These are phyloP conservation scores for Mycena pura DNA, from an alignment of 768 basidiomycete species.

Conservation along the genomic window DNA sequence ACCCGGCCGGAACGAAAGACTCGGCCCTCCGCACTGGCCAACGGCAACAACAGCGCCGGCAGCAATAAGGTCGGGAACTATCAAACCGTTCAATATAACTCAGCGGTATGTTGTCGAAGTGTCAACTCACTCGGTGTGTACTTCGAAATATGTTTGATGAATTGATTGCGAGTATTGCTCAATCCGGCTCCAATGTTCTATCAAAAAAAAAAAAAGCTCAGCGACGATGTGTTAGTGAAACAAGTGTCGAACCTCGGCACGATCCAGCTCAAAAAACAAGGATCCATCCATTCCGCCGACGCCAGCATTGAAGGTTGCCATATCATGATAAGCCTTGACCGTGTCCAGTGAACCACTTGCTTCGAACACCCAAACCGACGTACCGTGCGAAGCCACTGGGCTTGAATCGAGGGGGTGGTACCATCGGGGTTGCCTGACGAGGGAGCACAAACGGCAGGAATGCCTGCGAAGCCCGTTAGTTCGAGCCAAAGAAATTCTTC, in stretches of 20 bases:
- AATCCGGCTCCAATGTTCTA: conserved; percentile 15
- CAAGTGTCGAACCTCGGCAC: neutral
- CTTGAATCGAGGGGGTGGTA: conserved; percentile 10
- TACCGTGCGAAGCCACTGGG: conserved; percentile 19
- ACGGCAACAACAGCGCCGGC: conserved; percentile 11
- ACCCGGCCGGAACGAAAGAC: conserved; percentile 9
- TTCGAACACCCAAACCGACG: neutral
- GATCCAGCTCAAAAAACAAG: conserved; percentile 8
- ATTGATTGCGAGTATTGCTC: conserved; percentile 6
- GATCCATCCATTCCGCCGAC: conserved; percentile 16
- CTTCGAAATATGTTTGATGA: conserved; percentile 1
- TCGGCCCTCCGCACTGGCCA: conserved; percentile 10
- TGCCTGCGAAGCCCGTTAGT: conserved; percentile 6
- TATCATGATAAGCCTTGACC: conserved; percentile 14
- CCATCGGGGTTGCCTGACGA: neutral
- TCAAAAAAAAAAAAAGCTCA: neutral
- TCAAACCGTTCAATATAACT: neutral
- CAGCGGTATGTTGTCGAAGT: neutral
- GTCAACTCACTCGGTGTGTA: conserved; percentile 9
- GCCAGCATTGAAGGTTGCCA: conserved; percentile 10
- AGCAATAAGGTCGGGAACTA: conserved; percentile 18
- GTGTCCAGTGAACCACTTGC: neutral
- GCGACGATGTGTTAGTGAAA: neutral
- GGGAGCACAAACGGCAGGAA: conserved; percentile 3
- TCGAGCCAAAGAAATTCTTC: conserved; percentile 19